These are phyloP conservation scores for Metschnikowia lunata DNA, from an alignment of 805 yeast genomes.

Conservation along the genomic window DNA sequence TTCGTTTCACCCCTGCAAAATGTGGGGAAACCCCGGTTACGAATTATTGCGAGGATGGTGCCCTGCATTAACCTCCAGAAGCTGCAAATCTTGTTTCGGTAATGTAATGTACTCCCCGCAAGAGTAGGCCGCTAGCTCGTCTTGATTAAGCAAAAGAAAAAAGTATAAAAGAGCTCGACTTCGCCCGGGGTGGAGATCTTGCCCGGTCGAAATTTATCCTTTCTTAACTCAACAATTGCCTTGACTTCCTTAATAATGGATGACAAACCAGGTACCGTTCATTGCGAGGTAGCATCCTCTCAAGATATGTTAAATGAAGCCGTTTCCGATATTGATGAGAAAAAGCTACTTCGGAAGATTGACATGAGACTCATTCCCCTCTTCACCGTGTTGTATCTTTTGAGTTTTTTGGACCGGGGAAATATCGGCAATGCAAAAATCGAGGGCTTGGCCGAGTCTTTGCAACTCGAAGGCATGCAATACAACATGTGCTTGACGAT, in stretches of 20 bases:
- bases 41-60: too few species aligned
- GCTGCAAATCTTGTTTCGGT: too few species aligned
- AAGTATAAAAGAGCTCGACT: too few species aligned
- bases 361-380: conserved; percentile 71
- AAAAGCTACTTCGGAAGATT: conserved; percentile 55
- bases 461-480: conserved; percentile 53
- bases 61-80: too few species aligned
- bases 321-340: conserved; percentile 41
- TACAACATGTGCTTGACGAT: conserved; percentile 63
- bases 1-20: too few species aligned
- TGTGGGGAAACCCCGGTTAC: too few species aligned
- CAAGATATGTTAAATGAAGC: not conserved
- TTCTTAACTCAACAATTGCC: too few species aligned
- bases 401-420: conserved; percentile 77
- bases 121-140: too few species aligned
- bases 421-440: conserved; percentile 78
- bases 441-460: conserved; percentile 58
- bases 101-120: too few species aligned
- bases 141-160: too few species aligned
- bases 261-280: not conserved
- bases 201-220: too few species aligned
- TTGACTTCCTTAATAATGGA: not conserved
- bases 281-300: not conserved
- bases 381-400: conserved; percentile 65
- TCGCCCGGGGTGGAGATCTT: too few species aligned